These are phyloP conservation scores for Neonectria punicea DNA, from an alignment of 2,329 filamentous ascomycete genomes.

Conservation along the genomic window DNA sequence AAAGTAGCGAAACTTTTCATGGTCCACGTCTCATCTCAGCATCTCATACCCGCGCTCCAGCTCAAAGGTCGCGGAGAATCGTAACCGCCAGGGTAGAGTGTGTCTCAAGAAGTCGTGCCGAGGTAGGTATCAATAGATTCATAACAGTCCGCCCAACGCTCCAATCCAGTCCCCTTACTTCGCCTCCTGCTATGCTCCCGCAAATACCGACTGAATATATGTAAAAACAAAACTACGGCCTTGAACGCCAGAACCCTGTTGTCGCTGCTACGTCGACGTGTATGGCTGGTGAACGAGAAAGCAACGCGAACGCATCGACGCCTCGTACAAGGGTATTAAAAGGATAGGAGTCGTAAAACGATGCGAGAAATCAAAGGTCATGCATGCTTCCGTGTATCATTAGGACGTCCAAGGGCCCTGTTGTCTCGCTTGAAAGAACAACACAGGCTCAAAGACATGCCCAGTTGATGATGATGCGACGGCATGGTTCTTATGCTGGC, in stretches of 20 bases:
- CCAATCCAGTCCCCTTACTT: slow-evolving; percentile 27
- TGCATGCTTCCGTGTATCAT: slow-evolving; percentile 22
- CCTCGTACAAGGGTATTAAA: slow-evolving; percentile 45
- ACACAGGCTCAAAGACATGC: neutral
- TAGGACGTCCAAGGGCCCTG: neutral
- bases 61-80: slow-evolving; percentile 13
- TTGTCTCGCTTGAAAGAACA: neutral
- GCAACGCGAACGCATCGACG: slow-evolving; percentile 35
- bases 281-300: slow-evolving; percentile 36
- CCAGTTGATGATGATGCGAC: slow-evolving; percentile 8
- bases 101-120: slow-evolving; percentile 4
- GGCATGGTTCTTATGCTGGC: slow-evolving; percentile 29
- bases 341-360: slow-evolving; percentile 39
- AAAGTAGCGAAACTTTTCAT: slow-evolving; percentile 41
- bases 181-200: slow-evolving; percentile 30
- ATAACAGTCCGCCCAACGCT: slow-evolving; percentile 20
- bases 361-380: slow-evolving; percentile 29
- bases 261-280: slow-evolving; percentile 35
- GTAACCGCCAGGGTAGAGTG: slow-evolving; percentile 3
- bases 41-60: slow-evolving; percentile 10
- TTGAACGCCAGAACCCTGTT: slow-evolving; percentile 38
- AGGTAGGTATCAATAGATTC: slow-evolving; percentile 24
- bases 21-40: slow-evolving; percentile 28
- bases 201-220: slow-evolving; percentile 18
- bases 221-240: slow-evolving; percentile 28